Conservation (phyloP, 2,329 filamentous ascomycete genomes). For the Pyrenochaeta sp. region DNA sequence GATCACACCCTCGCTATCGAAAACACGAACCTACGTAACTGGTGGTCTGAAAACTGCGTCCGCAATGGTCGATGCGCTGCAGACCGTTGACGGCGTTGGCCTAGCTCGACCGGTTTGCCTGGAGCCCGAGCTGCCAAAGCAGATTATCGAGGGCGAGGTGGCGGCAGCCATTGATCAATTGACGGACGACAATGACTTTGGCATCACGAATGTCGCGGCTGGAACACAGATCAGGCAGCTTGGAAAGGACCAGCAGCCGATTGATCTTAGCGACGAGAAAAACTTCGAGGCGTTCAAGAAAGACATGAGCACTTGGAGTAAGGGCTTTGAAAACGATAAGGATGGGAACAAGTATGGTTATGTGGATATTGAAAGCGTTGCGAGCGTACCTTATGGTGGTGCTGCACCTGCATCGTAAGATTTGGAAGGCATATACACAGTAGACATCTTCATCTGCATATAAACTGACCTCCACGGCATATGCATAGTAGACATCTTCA, state of each 20-base stretch:
- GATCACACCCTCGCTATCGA: conserved; percentile 61
- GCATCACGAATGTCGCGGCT: conserved; percentile 54
- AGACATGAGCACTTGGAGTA: conserved; percentile 56
- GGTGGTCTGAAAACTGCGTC: conserved; percentile 63
- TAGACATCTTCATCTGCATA: no score
- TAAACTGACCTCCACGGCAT: no score
- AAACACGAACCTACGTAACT: conserved; percentile 66
- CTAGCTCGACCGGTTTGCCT: conserved; percentile 62
- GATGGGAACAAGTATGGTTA: conserved; percentile 53
- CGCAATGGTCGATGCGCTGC: conserved; percentile 66
- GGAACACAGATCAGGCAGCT: conserved; percentile 62
- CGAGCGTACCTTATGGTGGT: conserved; percentile 48
- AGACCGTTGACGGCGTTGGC: conserved; percentile 67
- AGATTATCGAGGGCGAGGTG: conserved; percentile 54
- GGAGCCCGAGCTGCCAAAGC: conserved; percentile 57
- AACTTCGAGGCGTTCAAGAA: conserved; percentile 58
- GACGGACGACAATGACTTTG: conserved; percentile 62
- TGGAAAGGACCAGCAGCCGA: conserved; percentile 61
- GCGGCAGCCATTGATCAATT: conserved; percentile 57
- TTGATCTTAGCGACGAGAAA: conserved; percentile 59
- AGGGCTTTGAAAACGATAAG: conserved; percentile 51
- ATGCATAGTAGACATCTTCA: no score
- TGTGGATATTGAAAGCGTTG: conserved; percentile 52
- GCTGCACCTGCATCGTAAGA: conserved; percentile 12
- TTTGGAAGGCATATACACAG: neutral